Evolutionary conservation across 2,329 filamentous ascomycete species (phyloP).

Genomic region (Diatrype stigma): DNA sequence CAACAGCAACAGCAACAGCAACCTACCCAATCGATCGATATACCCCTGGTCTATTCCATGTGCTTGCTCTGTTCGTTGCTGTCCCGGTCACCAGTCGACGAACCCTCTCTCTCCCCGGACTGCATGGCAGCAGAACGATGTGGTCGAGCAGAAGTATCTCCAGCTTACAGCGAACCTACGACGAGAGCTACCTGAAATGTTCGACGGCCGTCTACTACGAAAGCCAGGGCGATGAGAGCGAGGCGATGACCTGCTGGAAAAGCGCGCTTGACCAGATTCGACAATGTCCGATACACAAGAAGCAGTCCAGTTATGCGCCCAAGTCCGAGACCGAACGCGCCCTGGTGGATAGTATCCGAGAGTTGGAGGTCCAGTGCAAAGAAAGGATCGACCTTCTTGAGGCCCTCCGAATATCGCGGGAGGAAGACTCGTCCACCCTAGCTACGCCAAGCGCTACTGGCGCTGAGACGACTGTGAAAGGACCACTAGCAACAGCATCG

Average conservation of each 20-base stretch:
- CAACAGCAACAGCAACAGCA: too few species aligned
- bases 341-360: slow-evolving; percentile 72
- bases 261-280: slow-evolving; percentile 84
- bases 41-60: not conserved
- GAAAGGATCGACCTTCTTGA: slow-evolving; percentile 87
- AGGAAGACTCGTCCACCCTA: slow-evolving; percentile 34
- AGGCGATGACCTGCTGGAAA: slow-evolving; percentile 88
- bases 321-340: slow-evolving; percentile 80
- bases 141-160: slow-evolving; percentile 55
- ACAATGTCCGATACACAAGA: slow-evolving; percentile 74
- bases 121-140: slow-evolving; percentile 33
- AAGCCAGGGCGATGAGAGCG: slow-evolving; percentile 85
- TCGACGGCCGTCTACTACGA: slow-evolving; percentile 97
- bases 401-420: slow-evolving; percentile 65
- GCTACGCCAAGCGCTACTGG: slow-evolving; percentile 17
- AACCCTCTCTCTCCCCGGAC: not conserved
- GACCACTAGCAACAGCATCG: slow-evolving; percentile 8
- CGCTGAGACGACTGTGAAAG: slow-evolving; percentile 12
- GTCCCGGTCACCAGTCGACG: not conserved
- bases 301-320: slow-evolving; percentile 64
- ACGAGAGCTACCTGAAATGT: slow-evolving; percentile 91
- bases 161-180: slow-evolving; percentile 92
- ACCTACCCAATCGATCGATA: not conserved
- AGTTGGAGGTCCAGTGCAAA: slow-evolving; percentile 87
- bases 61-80: not conserved